Base-by-base conservation (phyloP, 148 eudicot genomes). In the Pouteria glomerata region DNA sequence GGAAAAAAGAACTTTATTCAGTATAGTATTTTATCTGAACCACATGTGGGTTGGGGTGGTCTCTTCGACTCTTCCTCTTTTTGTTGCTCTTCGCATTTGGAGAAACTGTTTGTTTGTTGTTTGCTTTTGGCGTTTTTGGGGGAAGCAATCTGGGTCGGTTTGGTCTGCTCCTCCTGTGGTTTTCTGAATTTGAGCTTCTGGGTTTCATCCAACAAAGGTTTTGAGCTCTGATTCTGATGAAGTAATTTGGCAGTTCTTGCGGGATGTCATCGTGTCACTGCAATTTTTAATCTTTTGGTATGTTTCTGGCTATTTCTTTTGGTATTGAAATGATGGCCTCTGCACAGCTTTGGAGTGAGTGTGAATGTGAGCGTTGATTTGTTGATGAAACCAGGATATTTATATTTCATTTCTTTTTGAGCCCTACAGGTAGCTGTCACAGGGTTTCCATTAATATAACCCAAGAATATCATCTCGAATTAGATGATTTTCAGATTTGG, bases 401-500 rank as follows among this genome's bases (percentile, higher is more conserved):
- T 10, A n/a, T 8, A 27, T 13, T 33, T 55, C 59, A 16, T 37
- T 33, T 34, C 51, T 64, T 50, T 68, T 6, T n/a, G 18, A 50
- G 39, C 16, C 29, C 21, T 31, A 21, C 23, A 29, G 12, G 11
- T 0, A 19, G 2, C 3, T 18, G 15, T 70, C n/a, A n/a, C n/a
- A n/a, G n/a, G n/a, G n/a, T n/a, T n/a, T n/a, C n/a, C n/a, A n/a
- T n/a, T n/a, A n/a, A n/a, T n/a, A n/a, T n/a, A n/a, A n/a, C n/a
- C n/a, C n/a, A n/a, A n/a, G n/a, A n/a, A n/a, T 42, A 55, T 75
- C 47, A 37, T 58, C 67, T 73, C 59, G 66, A 55, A 18, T 77
- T 59, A 73, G 68, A 51, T 29, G 10, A 51, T 51, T 48, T 74
- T 27, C 69, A 41, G 29, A 10, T 66, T 74, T 68, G 71, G 66